Base-by-base conservation (phyloP, 495 filamentous ascomycete genomes). In the Podospora conica region DNA sequence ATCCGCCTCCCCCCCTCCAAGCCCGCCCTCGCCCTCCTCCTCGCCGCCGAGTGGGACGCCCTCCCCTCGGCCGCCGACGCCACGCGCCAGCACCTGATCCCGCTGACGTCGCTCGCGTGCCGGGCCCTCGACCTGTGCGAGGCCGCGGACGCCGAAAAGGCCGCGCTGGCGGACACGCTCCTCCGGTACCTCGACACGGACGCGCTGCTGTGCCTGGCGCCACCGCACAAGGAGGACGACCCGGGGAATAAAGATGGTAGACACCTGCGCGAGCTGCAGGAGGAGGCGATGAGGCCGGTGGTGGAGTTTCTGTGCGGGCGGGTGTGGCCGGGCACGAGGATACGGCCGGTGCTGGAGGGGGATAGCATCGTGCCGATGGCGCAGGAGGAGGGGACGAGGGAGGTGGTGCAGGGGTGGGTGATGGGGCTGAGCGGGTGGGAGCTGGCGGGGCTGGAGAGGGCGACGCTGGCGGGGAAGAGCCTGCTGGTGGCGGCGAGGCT, bases 131-230 rank as follows among this genome's bases (percentile, higher is more conserved):
- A 97, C 78, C 24, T 82, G 81, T 24, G 87, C 66, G 85, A 84
- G n/a, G 82, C 79, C 0, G 65, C 65, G 10, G 31, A 69, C 21
- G 55, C 33, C 48, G 65, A 60, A 1, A 57, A 25, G 64, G 29
- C 21, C 0, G 9, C 25, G 9, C 25, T 96, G 15, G 76, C 88
- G 21, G 78, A 73, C 11, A 90, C 86, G 58, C 76, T 92, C 33
- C 84, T 98, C 82, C 85, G 90, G 9, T 97, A 98, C 75, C 81
- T 98, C 8, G 87, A 93, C 64, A 98, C 95, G 0, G 95, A 98
- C 76, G 93, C 91, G 0, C 78, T 97, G n/a, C 85, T 98, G 10
- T 98, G 95, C 81, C 94, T 90, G 88, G 91, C 91, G 22, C 89
- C 89, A 69, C 76, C 80, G 25, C 72, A 72, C 18, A 67, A 78